phyloP scores from a whole-genome alignment of 441 rosid species.

The Populus trichocarpa region DNA sequence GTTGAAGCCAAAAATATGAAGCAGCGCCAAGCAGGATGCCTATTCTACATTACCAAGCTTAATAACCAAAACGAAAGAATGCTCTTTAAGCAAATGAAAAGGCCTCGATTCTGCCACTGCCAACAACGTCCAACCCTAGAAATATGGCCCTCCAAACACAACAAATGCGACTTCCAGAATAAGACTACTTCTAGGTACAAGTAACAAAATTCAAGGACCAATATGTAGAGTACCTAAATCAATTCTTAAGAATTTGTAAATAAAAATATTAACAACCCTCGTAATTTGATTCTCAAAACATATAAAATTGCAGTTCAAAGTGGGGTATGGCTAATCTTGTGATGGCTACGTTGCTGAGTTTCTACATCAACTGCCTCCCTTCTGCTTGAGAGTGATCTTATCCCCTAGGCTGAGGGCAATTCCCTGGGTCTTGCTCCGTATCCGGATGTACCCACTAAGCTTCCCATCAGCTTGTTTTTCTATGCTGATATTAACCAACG shows the following conservation, averaged over 20 bases:
- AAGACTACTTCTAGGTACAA: conserved; percentile 8
- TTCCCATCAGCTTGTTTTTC: conserved; percentile 77
- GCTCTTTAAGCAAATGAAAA: too few species aligned
- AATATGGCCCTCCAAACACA: conserved; percentile 17
- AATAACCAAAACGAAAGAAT: not conserved
- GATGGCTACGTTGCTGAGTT: not conserved
- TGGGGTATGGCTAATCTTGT: not conserved
- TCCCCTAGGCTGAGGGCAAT: conserved; percentile 96
- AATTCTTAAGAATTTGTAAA: not conserved
- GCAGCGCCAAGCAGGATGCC: not conserved
- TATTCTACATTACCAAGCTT: not conserved
- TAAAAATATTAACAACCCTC: not conserved
- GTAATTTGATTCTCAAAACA: not conserved
- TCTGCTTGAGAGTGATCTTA: conserved; percentile 90
- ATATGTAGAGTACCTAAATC: conserved; percentile 18
- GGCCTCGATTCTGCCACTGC: conserved; percentile 7
- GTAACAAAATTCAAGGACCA: not conserved
- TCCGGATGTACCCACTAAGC: conserved; percentile 87
- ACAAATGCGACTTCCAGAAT: conserved; percentile 5
- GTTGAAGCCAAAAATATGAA: not conserved
- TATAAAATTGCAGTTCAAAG: not conserved
- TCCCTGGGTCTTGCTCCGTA: conserved; percentile 94
- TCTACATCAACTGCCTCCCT: conserved; percentile 55
- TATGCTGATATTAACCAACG: conserved; percentile 71
- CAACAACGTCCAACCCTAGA: conserved; percentile 12